Base-by-base conservation (phyloP, 1,284 basidiomycete species). In the Polyporus tsugae region DNA sequence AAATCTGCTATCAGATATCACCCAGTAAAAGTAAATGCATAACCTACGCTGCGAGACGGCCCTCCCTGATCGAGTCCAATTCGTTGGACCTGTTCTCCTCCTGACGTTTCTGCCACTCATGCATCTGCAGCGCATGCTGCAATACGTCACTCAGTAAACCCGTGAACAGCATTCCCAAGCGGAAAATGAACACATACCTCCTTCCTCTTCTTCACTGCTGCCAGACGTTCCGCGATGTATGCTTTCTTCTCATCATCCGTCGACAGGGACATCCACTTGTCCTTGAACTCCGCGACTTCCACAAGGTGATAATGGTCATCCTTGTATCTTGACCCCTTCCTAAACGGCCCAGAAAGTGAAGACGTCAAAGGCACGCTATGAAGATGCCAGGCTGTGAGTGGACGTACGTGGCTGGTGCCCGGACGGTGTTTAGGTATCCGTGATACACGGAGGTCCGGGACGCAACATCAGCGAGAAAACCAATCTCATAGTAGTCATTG, bases 21-120 rank as follows among this genome's bases (percentile, higher is more conserved):
- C 33, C 17, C 7, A 9, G 7, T 33, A 39, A 10, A 19, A 4
- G 22, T 6, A 0, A 53, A 3, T 33, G 29, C n/a, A n/a, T 17
- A 10, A 62, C 44, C 4, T 19, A 67, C 66, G 17, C 38, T 60
- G 33, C 46, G n/a, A 60, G 33, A 36, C 66, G 66, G 35, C 35
- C 38, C 25, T 41, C 58, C 29, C 44, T 46, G 17, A 67, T 42
- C 15, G 35, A 9, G 4, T 53, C 61, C 36, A 53, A 9, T 38
- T 67, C 62, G n/a, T 46, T 7, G 6, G 33, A 44, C 33, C 57
- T 36, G 7, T 33, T 42, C 4, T 41, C 2, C 22, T 58, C 41
- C 38, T 64, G 49, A 15, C 17, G 15, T 25, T 25, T 17, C 35
- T 35, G 19, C 63, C 67, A 68, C 9, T 15, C 3, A 19, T 39